Evolutionary conservation across 352 stramenopile species (phyloP).

Genomic region (Peronospora tabacina): DNA sequence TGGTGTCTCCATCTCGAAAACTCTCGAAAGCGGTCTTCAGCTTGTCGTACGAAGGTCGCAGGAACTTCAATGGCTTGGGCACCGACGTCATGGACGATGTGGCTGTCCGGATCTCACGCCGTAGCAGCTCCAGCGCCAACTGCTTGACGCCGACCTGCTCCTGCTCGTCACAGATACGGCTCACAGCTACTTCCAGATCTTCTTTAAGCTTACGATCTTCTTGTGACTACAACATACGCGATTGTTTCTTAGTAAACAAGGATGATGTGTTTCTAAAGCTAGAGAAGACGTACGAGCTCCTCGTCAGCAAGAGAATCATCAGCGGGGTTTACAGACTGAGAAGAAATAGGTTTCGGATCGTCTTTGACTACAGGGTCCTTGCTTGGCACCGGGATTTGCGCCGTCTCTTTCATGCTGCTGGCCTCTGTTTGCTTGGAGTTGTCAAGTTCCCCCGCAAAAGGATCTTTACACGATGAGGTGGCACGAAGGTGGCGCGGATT

Average conservation of each 20-base stretch:
- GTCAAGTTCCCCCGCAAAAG: background rate
- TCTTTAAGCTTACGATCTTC: conserved; percentile 92
- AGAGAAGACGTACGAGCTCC: conserved; percentile 47
- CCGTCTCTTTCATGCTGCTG: conserved; percentile 62
- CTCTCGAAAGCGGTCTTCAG: conserved; percentile 84
- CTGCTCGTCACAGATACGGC: conserved; percentile 53
- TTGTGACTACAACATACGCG: conserved; percentile 46
- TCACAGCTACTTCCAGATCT: conserved; percentile 86
- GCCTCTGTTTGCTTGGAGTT: background rate
- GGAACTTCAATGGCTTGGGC: conserved; percentile 99
- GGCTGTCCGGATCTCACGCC: conserved; percentile 93
- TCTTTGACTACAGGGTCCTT: conserved; percentile 48
- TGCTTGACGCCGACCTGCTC: conserved; percentile 68
- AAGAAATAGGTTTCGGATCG: conserved; percentile 28
- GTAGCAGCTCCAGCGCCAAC: conserved; percentile 93
- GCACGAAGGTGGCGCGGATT: background rate
- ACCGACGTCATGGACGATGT: conserved; percentile 99
- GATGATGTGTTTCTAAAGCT: background rate
- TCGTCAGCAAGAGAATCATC: conserved; percentile 39
- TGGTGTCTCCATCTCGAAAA: conserved; percentile 47
- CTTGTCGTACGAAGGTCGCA: conserved; percentile 92
- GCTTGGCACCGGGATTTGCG: conserved; percentile 45
- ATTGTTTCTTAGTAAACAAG: background rate
- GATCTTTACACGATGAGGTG: background rate
- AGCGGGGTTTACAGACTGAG: conserved; percentile 24